phyloP scores from a whole-genome alignment of 2,329 filamentous ascomycete genomes.

The Beauveria sp. region DNA sequence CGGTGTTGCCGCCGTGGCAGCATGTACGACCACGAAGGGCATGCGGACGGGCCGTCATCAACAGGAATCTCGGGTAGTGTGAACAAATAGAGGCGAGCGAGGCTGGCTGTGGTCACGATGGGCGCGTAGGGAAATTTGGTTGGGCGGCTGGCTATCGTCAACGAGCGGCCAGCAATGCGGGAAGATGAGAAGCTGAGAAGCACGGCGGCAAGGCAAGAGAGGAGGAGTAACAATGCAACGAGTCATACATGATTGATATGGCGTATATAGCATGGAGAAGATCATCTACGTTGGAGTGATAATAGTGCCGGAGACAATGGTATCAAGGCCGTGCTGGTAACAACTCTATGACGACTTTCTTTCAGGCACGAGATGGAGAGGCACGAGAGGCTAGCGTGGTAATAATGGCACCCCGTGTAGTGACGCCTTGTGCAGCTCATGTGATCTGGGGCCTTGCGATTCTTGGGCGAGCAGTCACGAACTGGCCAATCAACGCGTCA shows the following conservation, averaged over 20 bases:
- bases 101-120: background rate
- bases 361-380: background rate
- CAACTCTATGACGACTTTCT: background rate
- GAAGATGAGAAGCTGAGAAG: background rate
- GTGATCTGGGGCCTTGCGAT: constrained; percentile 2
- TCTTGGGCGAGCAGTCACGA: background rate
- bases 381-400: background rate
- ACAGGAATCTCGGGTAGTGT: background rate
- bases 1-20: background rate
- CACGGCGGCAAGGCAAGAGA: background rate
- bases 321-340: background rate
- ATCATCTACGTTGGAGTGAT: background rate
- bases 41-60: background rate
- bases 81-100: background rate
- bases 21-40: background rate
- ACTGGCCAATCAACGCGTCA: background rate
- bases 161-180: background rate
- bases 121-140: background rate
- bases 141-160: background rate
- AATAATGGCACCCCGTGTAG: background rate
- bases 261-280: background rate
- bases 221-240: background rate
- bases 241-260: background rate
- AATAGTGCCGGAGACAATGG: background rate
- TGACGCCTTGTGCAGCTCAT: background rate